A percentile compares a stretch with the other conserved stretches of the same genome.
Evolutionary conservation across 495 filamentous ascomycete genomes (phyloP).

Genomic region (Aspergillus cristatus): DNA sequence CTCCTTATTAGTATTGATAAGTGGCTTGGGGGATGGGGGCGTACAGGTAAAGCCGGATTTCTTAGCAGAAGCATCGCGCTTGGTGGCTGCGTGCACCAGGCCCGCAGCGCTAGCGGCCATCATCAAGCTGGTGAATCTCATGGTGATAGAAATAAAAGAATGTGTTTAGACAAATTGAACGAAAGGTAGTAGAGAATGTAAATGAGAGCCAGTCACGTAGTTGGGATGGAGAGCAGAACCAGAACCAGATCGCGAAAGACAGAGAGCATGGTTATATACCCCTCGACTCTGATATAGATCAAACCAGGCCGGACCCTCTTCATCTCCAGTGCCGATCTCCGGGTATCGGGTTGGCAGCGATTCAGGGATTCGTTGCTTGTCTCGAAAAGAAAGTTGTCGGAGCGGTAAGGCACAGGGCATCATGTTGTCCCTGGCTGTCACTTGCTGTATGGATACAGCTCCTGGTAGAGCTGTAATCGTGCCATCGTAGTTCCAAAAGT

Average conservation of each 20-base stretch:
- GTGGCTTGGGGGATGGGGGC: neutral
- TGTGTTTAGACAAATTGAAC: constrained; percentile 1
- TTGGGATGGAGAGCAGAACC: too few relatives aligned
- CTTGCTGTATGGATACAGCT: too few relatives aligned
- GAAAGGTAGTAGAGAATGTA: constrained; percentile 1
- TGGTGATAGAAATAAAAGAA: constrained; percentile 6
- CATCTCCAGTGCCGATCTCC: neutral
- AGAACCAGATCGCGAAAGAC: too few relatives aligned
- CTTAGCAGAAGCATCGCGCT: neutral
- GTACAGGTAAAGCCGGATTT: too few relatives aligned
- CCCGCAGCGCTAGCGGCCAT: constrained; percentile 7
- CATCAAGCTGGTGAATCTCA: constrained; percentile 7
- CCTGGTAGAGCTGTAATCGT: neutral
- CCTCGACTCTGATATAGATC: constrained; percentile 1
- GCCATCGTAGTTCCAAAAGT: too few relatives aligned
- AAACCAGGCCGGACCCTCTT: neutral
- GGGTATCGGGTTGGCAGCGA: neutral
- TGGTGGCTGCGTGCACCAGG: constrained; percentile 7
- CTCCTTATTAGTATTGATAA: neutral
- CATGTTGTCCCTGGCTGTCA: too few relatives aligned
- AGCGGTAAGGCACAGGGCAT: too few relatives aligned
- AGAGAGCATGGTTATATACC: too few relatives aligned
- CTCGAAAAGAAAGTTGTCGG: neutral
- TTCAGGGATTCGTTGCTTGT: neutral
- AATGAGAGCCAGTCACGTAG: constrained; percentile 7